Base-by-base conservation (phyloP, 2,329 filamentous ascomycete species). In the Fonsecaea nubica region DNA sequence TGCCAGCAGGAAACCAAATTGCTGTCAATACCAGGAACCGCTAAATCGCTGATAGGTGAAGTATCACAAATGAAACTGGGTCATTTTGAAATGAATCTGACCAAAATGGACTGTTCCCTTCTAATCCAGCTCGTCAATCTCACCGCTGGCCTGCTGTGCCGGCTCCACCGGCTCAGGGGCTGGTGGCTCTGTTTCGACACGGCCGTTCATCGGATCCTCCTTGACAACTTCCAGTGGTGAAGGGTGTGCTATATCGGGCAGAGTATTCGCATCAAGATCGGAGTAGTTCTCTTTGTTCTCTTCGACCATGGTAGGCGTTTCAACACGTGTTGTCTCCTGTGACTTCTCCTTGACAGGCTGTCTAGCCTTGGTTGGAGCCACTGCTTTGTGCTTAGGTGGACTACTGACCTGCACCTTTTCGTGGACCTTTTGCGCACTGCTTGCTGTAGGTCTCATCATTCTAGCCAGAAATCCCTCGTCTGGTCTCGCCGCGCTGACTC, bases 391-490 rank as follows among this genome's bases (percentile, higher is more conserved):
- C 48, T 59, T 68, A 25, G 80, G 77, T 40, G 79, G 78, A 56
- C 76, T 78, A 66, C 77, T 80, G 4, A 74, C 58, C 32, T 83
- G 81, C 4, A 79, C 63, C 69, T 81, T 82, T 15, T 84, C 82
- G 58, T 83, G 81, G 13, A 76, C 74, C 69, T 84, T 84, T 69
- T 76, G 82, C 8, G 82, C 80, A 58, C 81, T 83, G 68, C 81
- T 83, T 36, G 81, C 79, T 12, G 82, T 84, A 25, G 82, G 82
- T 4, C 82, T 79, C 80, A 83, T 84, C 81, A 84, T 83, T 61
- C 82, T 76, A 13, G 82, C 81, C 38, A 84, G 73, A 70, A 84
- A 84, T 0, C 80, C 75, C 36, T 83, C 81, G 64, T 82, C 80
- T 4, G 80, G 75, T 7, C 77, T 76, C 62, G 76, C 80, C 35